phyloP scores from a whole-genome alignment of 371 early-diverging fungal species.

The Mucor irregularis region DNA sequence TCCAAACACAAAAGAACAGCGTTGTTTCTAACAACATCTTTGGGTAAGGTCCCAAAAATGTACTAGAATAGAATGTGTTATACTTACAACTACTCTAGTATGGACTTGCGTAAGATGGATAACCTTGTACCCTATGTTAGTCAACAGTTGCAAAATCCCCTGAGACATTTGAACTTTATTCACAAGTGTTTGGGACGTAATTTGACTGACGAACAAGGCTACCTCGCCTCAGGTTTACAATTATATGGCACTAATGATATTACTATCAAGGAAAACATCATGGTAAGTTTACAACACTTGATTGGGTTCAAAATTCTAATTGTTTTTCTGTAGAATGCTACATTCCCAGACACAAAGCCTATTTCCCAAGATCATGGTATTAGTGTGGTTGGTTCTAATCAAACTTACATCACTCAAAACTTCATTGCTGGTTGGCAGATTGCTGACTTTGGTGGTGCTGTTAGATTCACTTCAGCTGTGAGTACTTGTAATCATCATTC shows the following conservation, averaged over 20 bases:
- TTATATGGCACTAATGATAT: slow-evolving; percentile 35
- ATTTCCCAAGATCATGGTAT: slow-evolving; percentile 45
- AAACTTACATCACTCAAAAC: slow-evolving; percentile 46
- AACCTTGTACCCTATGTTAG: slow-evolving; percentile 21
- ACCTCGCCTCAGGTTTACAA: slow-evolving; percentile 43
- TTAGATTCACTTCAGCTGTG: slow-evolving; percentile 44
- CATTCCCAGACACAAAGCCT: slow-evolving; percentile 34
- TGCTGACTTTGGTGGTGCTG: slow-evolving; percentile 45
- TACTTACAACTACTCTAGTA: slow-evolving; percentile 11
- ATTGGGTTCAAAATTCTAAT: not conserved
- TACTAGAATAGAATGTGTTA: not conserved
- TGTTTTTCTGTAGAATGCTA: slow-evolving; percentile 32
- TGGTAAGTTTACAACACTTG: slow-evolving; percentile 19
- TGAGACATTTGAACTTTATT: slow-evolving; percentile 24
- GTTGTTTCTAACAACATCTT: slow-evolving; percentile 47
- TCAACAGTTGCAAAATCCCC: slow-evolving; percentile 18
- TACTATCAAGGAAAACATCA: slow-evolving; percentile 40
- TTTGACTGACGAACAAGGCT: slow-evolving; percentile 37
- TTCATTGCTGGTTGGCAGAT: slow-evolving; percentile 49
- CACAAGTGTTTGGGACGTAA: slow-evolving; percentile 23
- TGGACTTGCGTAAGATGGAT: slow-evolving; percentile 38
- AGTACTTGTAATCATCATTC: too few species aligned
- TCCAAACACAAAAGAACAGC: slow-evolving; percentile 39
- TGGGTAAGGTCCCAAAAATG: slow-evolving; percentile 22
- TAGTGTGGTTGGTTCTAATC: slow-evolving; percentile 37